A percentile compares a stretch with the other conserved stretches of the same genome.
These are phyloP conservation scores for Phytophthora citricola DNA, from an alignment of 352 stramenopile species.

Conservation along the genomic window DNA sequence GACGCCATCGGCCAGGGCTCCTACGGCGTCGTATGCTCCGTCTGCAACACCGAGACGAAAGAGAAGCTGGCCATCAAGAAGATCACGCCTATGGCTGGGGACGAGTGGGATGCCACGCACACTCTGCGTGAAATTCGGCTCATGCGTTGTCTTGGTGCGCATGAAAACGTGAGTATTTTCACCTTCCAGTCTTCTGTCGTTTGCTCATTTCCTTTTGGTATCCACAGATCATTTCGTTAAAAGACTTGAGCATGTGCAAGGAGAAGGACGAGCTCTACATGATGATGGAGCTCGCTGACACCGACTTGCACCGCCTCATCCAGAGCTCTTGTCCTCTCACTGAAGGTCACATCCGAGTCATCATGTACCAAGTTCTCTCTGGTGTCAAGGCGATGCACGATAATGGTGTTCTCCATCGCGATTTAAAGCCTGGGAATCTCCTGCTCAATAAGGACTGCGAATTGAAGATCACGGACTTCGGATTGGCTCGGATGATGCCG, in stretches of 20 bases:
- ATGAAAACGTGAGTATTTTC: slow-evolving; percentile 84
- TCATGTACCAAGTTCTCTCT: slow-evolving; percentile 88
- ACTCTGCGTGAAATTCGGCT: slow-evolving; percentile 92
- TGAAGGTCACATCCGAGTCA: slow-evolving; percentile 84
- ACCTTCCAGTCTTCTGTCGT: neutral
- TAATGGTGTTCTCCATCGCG: slow-evolving; percentile 93
- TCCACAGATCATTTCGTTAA: slow-evolving; percentile 87
- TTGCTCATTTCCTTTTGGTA: slow-evolving; percentile 2
- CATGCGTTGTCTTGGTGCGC: slow-evolving; percentile 87
- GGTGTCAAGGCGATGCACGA: slow-evolving; percentile 94
- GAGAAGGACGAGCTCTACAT: slow-evolving; percentile 96
- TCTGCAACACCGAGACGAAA: slow-evolving; percentile 76
- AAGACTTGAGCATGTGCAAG: slow-evolving; percentile 91
- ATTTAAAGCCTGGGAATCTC: slow-evolving; percentile 96
- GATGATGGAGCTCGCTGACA: slow-evolving; percentile 96
- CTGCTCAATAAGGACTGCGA: slow-evolving; percentile 94
- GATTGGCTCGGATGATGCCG: slow-evolving; percentile 88
- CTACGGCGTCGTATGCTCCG: slow-evolving; percentile 94
- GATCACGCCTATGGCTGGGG: slow-evolving; percentile 91
- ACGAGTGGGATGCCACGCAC: slow-evolving; percentile 91
- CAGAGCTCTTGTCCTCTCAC: slow-evolving; percentile 87
- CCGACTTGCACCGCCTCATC: slow-evolving; percentile 92
- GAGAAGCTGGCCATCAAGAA: slow-evolving; percentile 94
- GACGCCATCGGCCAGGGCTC: slow-evolving; percentile 93
- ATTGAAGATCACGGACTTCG: slow-evolving; percentile 95